Percentiles rank a stretch among this genome's conserved stretches.
Evolutionary conservation across 2,329 filamentous ascomycete species (phyloP).

Genomic region (Pseudogymnoascus sp.): DNA sequence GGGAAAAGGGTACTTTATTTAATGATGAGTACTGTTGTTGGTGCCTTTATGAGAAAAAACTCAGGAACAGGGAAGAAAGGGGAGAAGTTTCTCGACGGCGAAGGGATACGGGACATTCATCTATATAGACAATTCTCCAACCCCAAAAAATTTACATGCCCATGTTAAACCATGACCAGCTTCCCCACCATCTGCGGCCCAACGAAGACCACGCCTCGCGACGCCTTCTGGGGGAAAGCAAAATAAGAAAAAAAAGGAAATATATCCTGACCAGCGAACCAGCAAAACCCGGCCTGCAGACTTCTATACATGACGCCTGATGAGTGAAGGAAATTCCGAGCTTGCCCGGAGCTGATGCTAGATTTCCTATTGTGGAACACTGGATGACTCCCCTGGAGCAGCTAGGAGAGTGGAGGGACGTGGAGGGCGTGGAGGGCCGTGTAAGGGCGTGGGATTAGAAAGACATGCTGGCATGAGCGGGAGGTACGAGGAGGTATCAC

Average conservation of each 20-base stretch:
- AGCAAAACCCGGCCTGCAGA: neutral
- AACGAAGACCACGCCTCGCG: neutral
- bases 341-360: neutral
- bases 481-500: neutral
- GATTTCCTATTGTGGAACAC: neutral
- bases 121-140: neutral
- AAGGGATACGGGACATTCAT: constrained; percentile 1
- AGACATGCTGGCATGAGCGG: neutral
- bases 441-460: neutral
- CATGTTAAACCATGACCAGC: neutral
- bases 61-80: neutral
- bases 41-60: neutral
- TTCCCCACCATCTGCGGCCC: constrained; percentile 1
- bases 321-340: constrained; percentile 1
- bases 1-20: neutral
- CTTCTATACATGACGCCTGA: constrained; percentile 1
- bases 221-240: neutral
- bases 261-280: neutral
- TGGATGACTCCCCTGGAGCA: neutral
- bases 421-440: neutral
- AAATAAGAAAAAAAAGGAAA: neutral
- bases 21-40: neutral
- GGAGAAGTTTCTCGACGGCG: neutral
- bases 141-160: neutral
- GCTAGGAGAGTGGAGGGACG: neutral